Evolutionary conservation across 2,329 filamentous ascomycete genomes (phyloP).

Genomic region (Monilinia fructicola): DNA sequence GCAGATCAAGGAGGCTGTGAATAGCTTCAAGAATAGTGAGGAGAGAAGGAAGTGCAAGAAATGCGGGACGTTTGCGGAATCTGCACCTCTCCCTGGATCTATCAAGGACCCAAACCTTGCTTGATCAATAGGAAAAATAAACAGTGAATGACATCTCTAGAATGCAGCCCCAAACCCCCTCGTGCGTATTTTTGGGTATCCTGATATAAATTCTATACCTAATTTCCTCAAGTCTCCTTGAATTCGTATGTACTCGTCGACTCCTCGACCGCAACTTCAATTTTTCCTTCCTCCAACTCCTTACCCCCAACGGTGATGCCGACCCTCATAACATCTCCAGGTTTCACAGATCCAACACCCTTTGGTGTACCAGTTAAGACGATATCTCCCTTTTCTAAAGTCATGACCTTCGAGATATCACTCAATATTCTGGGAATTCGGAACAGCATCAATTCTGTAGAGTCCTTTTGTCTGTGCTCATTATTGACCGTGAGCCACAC

Average conservation of each 20-base stretch:
- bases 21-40: constrained; percentile 71
- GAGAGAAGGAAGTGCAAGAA: constrained; percentile 70
- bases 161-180: background rate
- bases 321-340: constrained; percentile 84
- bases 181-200: constrained; percentile 15
- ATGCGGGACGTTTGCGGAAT: constrained; percentile 76
- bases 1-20: constrained; percentile 90
- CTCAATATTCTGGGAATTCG: constrained; percentile 81
- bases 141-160: constrained; percentile 2
- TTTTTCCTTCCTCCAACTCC: constrained; percentile 79
- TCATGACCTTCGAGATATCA: constrained; percentile 95
- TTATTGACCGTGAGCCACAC: constrained; percentile 84
- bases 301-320: constrained; percentile 77
- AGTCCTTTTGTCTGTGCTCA: constrained; percentile 76
- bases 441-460: constrained; percentile 93
- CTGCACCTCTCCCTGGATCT: constrained; percentile 60
- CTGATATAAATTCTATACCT: constrained; percentile 4
- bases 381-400: constrained; percentile 86
- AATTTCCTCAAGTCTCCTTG: constrained; percentile 59
- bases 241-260: constrained; percentile 76
- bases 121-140: constrained; percentile 20
- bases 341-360: constrained; percentile 81
- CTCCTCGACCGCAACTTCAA: constrained; percentile 82
- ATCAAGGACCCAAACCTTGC: constrained; percentile 59
- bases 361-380: constrained; percentile 97